Conservation (phyloP, 2,329 filamentous ascomycete species). For the Ophiosphaerella herpotricha region DNA sequence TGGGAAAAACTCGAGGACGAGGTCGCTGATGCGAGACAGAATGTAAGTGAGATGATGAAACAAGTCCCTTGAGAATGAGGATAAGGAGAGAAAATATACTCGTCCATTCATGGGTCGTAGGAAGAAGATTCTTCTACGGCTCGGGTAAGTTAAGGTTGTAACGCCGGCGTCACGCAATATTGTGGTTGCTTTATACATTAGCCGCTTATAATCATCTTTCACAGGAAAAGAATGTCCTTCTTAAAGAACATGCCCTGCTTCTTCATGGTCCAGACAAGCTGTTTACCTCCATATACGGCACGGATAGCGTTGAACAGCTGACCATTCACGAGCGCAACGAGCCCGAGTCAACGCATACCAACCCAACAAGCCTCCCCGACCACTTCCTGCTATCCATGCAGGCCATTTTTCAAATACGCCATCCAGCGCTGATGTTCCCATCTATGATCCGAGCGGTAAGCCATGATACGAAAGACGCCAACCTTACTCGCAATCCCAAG, state of each 20-base stretch:
- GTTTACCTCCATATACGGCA: constrained; percentile 6
- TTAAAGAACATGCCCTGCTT: constrained; percentile 19
- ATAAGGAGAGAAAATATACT: no score
- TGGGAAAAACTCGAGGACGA: constrained; percentile 18
- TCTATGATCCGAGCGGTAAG: constrained; percentile 15
- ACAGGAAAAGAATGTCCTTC: constrained; percentile 15
- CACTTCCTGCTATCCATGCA: constrained; percentile 14
- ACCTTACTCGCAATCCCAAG: not conserved
- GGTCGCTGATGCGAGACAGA: constrained; percentile 13
- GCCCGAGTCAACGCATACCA: constrained; percentile 7
- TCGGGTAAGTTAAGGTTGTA: not conserved
- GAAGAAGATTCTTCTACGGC: not conserved
- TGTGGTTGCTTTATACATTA: constrained; percentile 7
- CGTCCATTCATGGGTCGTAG: not conserved
- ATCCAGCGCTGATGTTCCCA: constrained; percentile 20
- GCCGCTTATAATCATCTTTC: not conserved
- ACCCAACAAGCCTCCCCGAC: constrained; percentile 18
- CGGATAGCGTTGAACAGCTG: not conserved
- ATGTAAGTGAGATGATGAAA: constrained; percentile 12
- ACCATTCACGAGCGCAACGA: constrained; percentile 9
- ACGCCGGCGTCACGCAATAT: constrained; percentile 1
- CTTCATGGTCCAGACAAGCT: constrained; percentile 12
- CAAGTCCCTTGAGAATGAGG: no score
- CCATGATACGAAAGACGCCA: not conserved
- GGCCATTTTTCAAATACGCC: constrained; percentile 22